Evolutionary conservation across 1,139 yeast species (phyloP), one percentile per base, ranked within the genome.

Genomic region (Spencermartinsiella ligniputridi): DNA sequence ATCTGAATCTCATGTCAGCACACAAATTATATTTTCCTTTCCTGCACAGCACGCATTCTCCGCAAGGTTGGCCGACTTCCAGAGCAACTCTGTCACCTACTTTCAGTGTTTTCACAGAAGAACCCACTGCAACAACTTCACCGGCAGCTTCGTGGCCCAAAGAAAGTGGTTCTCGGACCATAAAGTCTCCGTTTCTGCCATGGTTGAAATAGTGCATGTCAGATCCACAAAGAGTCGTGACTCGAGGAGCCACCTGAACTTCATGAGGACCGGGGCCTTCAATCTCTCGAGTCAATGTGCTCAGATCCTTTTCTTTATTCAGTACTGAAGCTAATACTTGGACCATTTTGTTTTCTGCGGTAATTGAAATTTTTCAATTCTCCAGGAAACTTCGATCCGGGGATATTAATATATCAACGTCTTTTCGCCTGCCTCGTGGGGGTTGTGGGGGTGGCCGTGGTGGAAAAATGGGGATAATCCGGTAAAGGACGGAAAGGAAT

Each of bases 141-240:
- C 82, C 83, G 9, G 80, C 77, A 33, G 77, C 71, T 57, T 78
- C 82, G 58, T 77, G 82, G 19, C 83, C 83, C 74, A 77, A 71
- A 18, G 59, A 49, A 21, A 55, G 46, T 8, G 58, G 58, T 39
- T 56, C 59, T 16, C 54, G 49, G 33, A 57, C 59, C 21, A 47
- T 50, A 47, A 55, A 55, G 33, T 55, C 59, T 8, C 59, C 59
- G 37, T 55, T 55, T 27, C 52, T 40, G 3, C 56, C 55, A 39
- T 55, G 58, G 36, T 44, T 42, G 41, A 49, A 54, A 35, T 54
- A 54, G 37, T 54, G 58, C 45, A 54, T 42, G 37, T 54, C 58
- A 2, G 58, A 54, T 29, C 58, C 58, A 47, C 58, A 54, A 8
- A 54, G 45, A 11, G 58, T 54, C 15, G 58, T 54, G 38, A 52